phyloP scores from a whole-genome alignment of 1,139 yeast species.

The Sugiyamaella pinicola region DNA sequence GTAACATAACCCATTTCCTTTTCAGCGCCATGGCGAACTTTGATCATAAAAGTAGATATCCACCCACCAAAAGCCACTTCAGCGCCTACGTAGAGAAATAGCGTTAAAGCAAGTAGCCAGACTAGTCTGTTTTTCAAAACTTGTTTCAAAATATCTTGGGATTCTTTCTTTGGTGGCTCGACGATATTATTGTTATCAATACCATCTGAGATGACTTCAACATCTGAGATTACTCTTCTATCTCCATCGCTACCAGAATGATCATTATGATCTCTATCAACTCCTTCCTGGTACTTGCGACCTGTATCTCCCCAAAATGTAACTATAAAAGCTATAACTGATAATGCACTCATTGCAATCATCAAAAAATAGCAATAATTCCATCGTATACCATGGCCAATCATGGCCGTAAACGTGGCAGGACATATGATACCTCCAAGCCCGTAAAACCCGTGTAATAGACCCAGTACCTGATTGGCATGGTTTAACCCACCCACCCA shows the following conservation, averaged over 20 bases:
- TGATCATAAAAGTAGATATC: constrained; percentile 64
- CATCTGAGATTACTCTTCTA: neutral
- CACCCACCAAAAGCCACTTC: constrained; percentile 73
- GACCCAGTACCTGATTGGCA: constrained; percentile 53
- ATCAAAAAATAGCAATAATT: constrained; percentile 54
- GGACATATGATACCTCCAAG: constrained; percentile 65
- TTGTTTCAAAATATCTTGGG: constrained; percentile 5
- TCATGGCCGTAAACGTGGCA: constrained; percentile 56
- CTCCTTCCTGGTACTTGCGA: constrained; percentile 17
- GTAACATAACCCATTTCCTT: constrained; percentile 60
- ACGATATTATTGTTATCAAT: neutral
- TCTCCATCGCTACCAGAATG: constrained; percentile 3
- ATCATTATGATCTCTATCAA: neutral
- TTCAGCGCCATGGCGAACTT: constrained; percentile 53
- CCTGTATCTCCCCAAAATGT: constrained; percentile 30
- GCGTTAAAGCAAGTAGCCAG: constrained; percentile 59
- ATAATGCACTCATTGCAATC: constrained; percentile 41
- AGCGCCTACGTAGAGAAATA: constrained; percentile 65
- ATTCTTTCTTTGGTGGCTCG: neutral
- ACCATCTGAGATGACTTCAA: no score
- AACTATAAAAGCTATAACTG: constrained; percentile 10
- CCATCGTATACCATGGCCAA: constrained; percentile 54
- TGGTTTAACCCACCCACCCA: constrained; percentile 55
- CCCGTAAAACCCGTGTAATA: constrained; percentile 62
- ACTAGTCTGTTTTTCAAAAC: constrained; percentile 56